These are phyloP conservation scores for Acanthamoeba triangularis DNA, from an alignment of 208 protist genomes.

Conservation along the genomic window DNA sequence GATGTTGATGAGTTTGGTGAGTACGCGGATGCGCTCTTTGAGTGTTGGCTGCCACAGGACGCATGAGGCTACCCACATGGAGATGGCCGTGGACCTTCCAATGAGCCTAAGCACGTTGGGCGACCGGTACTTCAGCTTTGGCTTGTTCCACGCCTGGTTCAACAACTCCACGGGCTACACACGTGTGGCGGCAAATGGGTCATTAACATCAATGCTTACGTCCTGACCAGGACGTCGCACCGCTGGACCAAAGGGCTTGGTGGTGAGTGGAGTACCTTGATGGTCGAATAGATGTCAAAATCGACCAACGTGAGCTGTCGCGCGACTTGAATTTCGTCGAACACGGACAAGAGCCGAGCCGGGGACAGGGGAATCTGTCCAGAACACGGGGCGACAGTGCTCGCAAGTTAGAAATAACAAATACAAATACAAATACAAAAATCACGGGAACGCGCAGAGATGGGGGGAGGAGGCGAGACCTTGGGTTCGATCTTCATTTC, in stretches of 20 bases:
- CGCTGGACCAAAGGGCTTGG: background rate
- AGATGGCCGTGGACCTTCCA: slow-evolving; percentile 86
- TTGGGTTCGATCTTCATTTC: slow-evolving; percentile 72
- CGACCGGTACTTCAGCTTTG: slow-evolving; percentile 84
- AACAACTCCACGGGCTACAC: slow-evolving; percentile 87
- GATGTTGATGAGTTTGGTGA: slow-evolving; percentile 88
- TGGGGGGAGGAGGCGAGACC: background rate
- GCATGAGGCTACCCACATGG: slow-evolving; percentile 83
- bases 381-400: background rate
- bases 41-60: slow-evolving; percentile 80
- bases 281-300: slow-evolving; percentile 85
- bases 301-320: slow-evolving; percentile 87
- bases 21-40: slow-evolving; percentile 78
- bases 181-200: slow-evolving; percentile 18
- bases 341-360: slow-evolving; percentile 40
- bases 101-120: slow-evolving; percentile 89
- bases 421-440: too few relatives aligned
- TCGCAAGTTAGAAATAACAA: background rate
- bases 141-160: slow-evolving; percentile 90
- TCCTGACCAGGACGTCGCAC: background rate
- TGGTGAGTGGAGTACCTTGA: slow-evolving; percentile 1
- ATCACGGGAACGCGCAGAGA: background rate
- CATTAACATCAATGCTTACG: background rate
- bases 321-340: slow-evolving; percentile 78
- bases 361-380: slow-evolving; percentile 47